Percentiles rank a stretch among this genome's conserved stretches.
phyloP scores from a whole-genome alignment of 2,329 filamentous ascomycete genomes.

The Coleophoma cylindrospora region DNA sequence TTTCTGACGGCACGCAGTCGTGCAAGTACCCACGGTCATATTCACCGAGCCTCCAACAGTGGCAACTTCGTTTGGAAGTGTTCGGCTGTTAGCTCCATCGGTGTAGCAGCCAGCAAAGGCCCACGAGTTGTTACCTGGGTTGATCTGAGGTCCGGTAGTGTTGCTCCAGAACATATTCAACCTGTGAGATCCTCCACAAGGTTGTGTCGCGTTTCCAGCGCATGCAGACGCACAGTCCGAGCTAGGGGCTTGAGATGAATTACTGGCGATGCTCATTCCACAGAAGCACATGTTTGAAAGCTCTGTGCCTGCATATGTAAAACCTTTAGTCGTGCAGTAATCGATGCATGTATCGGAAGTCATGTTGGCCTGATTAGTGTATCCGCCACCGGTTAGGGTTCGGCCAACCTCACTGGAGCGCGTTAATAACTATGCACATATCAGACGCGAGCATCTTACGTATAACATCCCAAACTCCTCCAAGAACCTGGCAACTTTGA shows the following conservation, averaged over 20 bases:
- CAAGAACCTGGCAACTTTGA: slow-evolving; percentile 10
- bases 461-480: slow-evolving; percentile 13
- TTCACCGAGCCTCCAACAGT: slow-evolving; percentile 7
- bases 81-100: slow-evolving; percentile 9
- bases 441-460: slow-evolving; percentile 1
- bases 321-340: slow-evolving; percentile 16
- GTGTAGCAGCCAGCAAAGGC: slow-evolving; percentile 11
- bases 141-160: slow-evolving; percentile 8
- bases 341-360: slow-evolving; percentile 15
- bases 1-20: slow-evolving; percentile 5
- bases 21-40: slow-evolving; percentile 12
- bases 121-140: slow-evolving; percentile 7
- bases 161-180: slow-evolving; percentile 18
- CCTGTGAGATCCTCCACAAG: slow-evolving; percentile 24
- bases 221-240: slow-evolving; percentile 15
- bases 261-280: slow-evolving; percentile 1
- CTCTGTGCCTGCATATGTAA: slow-evolving; percentile 17
- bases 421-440: not conserved
- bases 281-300: slow-evolving; percentile 16
- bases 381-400: slow-evolving; percentile 9
- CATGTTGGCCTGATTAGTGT: slow-evolving; percentile 8
- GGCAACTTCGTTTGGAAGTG: slow-evolving; percentile 5
- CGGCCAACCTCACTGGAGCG: slow-evolving; percentile 2
- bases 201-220: slow-evolving; percentile 20
- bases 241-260: not conserved